A percentile compares a stretch with the other conserved stretches of the same genome.
Evolutionary conservation across 176 grass and related monocot species (phyloP).

Genomic region (Hyparrhenia diplandra): DNA sequence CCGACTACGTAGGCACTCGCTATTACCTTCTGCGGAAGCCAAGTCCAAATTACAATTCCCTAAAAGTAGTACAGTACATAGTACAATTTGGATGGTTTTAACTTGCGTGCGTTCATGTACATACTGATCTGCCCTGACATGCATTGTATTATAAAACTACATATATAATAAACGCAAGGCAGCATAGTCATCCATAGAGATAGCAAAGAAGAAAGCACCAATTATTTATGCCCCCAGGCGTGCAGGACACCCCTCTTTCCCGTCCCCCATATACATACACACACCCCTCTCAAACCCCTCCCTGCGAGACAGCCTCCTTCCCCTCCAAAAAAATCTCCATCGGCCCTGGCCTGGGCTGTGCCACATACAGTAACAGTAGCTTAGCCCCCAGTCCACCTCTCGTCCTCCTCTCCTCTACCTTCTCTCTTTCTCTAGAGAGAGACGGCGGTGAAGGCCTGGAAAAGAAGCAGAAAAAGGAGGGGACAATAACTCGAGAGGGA

Average conservation of each 20-base stretch:
- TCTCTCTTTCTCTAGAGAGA: not conserved
- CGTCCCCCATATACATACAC: not conserved
- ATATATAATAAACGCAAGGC: constrained; percentile 20
- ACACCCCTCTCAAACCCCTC: constrained; percentile 1
- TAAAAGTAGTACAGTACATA: too few relatives aligned
- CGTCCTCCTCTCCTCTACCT: not conserved
- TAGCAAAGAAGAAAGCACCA: not conserved
- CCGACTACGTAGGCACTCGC: too few relatives aligned
- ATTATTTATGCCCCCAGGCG: constrained; percentile 57
- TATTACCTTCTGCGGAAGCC: too few relatives aligned
- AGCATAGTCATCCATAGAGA: not conserved
- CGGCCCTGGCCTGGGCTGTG: not conserved
- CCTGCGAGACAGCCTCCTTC: not conserved
- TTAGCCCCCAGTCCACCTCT: constrained; percentile 2
- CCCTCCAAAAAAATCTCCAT: constrained; percentile 33
- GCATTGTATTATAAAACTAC: not conserved
- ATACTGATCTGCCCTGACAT: not conserved
- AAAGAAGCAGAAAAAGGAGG: constrained; percentile 12
- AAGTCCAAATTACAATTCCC: too few relatives aligned
- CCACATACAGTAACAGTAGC: constrained; percentile 11
- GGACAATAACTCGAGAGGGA: constrained; percentile 18
- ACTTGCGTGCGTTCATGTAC: too few relatives aligned
- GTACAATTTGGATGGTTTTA: too few relatives aligned
- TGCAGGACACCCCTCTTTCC: constrained; percentile 34
- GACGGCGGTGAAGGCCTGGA: not conserved